These are phyloP conservation scores for Tuber brumale DNA, from an alignment of 495 filamentous ascomycete species.

Conservation along the genomic window DNA sequence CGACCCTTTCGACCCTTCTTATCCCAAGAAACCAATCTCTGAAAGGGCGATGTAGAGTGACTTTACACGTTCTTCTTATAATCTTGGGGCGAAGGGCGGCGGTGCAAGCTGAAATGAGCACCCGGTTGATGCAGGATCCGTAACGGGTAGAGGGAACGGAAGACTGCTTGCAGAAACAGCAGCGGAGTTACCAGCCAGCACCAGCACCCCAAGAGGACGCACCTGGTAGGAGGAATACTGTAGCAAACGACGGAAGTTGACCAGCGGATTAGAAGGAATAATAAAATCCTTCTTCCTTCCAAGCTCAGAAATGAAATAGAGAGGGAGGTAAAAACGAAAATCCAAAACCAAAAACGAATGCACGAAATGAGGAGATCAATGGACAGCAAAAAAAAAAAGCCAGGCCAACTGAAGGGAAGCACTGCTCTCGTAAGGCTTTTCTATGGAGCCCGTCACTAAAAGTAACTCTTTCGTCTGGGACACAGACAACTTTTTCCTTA, in stretches of 20 bases:
- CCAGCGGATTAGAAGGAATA: not conserved
- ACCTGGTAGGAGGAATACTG: not conserved
- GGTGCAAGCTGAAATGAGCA: constrained; percentile 2
- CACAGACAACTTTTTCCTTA: not conserved
- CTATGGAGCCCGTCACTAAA: not conserved
- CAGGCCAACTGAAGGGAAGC: not conserved
- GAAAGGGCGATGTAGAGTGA: not conserved
- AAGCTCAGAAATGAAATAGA: not conserved
- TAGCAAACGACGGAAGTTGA: not conserved
- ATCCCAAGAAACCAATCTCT: not conserved
- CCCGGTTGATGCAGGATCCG: constrained; percentile 1
- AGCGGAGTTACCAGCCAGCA: constrained; percentile 2
- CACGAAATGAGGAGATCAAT: not conserved
- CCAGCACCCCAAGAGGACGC: not conserved
- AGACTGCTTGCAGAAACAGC: not conserved
- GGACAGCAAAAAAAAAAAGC: not conserved
- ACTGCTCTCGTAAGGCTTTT: not conserved
- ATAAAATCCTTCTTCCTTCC: not conserved
- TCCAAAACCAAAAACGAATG: not conserved
- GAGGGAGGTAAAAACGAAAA: not conserved
- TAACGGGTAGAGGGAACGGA: constrained; percentile 3
- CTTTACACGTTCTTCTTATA: not conserved
- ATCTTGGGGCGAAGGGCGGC: not conserved
- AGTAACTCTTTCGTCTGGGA: not conserved
- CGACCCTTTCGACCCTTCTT: not conserved